These are phyloP conservation scores for Auricularia cornea DNA, from an alignment of 768 basidiomycete genomes.

Conservation along the genomic window DNA sequence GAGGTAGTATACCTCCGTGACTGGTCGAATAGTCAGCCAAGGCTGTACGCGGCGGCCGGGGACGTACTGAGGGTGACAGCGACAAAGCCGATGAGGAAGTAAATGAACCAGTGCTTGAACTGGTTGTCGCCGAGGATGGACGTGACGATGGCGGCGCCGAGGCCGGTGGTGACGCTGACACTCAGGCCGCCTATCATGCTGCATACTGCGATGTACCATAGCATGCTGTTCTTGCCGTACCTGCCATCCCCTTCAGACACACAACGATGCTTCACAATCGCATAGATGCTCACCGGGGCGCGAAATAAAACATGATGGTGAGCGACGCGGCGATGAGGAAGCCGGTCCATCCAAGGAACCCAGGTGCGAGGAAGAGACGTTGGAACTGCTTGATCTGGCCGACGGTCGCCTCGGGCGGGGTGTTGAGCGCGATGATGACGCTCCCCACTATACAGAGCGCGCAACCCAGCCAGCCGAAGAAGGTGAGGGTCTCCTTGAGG, in stretches of 20 bases:
- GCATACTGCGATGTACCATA: conserved; percentile 93
- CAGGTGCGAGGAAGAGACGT: conserved; percentile 69
- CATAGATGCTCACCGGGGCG: conserved; percentile 46
- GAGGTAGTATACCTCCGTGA: conserved; percentile 89
- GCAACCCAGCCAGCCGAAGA: conserved; percentile 97
- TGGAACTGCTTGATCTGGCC: conserved; percentile 67
- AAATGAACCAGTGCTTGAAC: conserved; percentile 91
- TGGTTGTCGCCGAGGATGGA: conserved; percentile 67
- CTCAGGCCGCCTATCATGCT: conserved; percentile 95
- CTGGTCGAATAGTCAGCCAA: conserved; percentile 27
- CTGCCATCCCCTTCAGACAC: conserved; percentile 25
- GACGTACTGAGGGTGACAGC: conserved; percentile 66
- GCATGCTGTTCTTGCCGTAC: conserved; percentile 87
- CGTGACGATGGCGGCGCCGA: conserved; percentile 85
- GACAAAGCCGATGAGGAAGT: conserved; percentile 80
- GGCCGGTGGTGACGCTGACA: conserved; percentile 89
- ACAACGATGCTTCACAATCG: conserved; percentile 11
- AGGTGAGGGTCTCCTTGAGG: conserved; percentile 84
- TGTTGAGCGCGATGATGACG: conserved; percentile 85
- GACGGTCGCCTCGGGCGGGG: conserved; percentile 57
- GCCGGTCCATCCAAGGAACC: conserved; percentile 68
- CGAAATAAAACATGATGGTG: conserved; percentile 74
- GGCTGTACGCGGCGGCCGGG: background rate
- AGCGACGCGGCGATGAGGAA: conserved; percentile 57
- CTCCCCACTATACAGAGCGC: conserved; percentile 84